Evolutionary conservation across 2,329 filamentous ascomycete genomes (phyloP), one percentile per base, ranked within the genome.

Genomic region (Diplodia seriata): DNA sequence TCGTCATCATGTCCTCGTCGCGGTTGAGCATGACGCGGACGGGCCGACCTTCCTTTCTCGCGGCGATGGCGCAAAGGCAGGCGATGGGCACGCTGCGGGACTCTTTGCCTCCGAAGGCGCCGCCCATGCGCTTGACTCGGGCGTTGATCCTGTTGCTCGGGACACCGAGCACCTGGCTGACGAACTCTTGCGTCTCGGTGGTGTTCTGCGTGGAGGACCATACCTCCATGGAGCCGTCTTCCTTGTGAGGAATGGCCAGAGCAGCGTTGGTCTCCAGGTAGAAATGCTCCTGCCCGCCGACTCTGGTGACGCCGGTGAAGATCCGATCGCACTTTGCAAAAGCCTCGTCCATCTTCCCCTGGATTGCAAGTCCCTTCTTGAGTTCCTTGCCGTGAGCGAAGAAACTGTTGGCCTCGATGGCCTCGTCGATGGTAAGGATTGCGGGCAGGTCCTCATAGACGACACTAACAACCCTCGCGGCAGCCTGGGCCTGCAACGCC

Each of bases 271-370:
- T 97, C 79, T 98, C 94, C 1, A 98, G 85, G 73, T 98, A 98
- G 76, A 98, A 98, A 76, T 98, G 94, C 77, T 98, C 94, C 76
- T 99, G 95, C 0, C 94, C 95, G 62, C 94, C 94, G 85, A 98
- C 96, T 65, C 93, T 85, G 1, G 90, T 87, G 0, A 90, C 87
- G 20, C 94, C 95, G n/a, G 88, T 89, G 72, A 97, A 94, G 2
- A 96, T 85, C 74, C 93, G 86, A 72, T 97, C 94, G 2, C 88
- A 91, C 8, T 89, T 84, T 67, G 87, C 84, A 76, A 97, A 96
- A 0, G 90, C 92, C 65, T 89, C 86, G 50, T 94, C 89, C 0
- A 88, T 82, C 71, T 94, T 75, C 18, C 74, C 74, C 5, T 75
- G 68, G 33, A 79, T 72, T 2, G 76, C 77, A 11, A 76, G 89